A percentile compares a stretch with the other conserved stretches of the same genome.
Evolutionary conservation across 2,329 filamentous ascomycete species (phyloP).

Genomic region (Cytospora piceicola): DNA sequence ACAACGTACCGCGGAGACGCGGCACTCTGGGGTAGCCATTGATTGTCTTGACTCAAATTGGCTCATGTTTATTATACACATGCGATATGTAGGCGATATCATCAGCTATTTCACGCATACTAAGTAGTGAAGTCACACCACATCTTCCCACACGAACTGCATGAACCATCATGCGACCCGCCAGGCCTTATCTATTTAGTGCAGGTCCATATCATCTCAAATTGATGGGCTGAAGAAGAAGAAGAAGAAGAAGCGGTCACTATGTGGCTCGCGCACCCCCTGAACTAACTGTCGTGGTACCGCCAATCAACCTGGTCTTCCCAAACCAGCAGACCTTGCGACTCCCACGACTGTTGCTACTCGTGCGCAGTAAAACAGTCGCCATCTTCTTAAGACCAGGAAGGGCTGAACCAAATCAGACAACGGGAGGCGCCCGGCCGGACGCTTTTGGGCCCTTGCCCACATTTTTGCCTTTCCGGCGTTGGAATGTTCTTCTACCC

Average conservation of each 20-base stretch:
- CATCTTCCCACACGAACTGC: constrained; percentile 3
- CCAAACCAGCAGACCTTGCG: neutral
- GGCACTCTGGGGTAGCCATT: neutral
- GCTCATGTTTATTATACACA: neutral
- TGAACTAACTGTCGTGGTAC: too few species aligned
- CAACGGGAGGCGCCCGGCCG: neutral
- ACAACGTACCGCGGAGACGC: neutral
- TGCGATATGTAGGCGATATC: neutral
- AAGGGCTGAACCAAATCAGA: neutral
- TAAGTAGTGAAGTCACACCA: neutral
- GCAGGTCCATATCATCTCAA: neutral
- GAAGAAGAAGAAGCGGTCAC: constrained; percentile 4
- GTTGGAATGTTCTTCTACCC: neutral
- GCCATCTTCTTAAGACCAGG: neutral
- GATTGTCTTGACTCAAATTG: neutral
- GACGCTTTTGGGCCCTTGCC: neutral
- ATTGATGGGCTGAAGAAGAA: neutral
- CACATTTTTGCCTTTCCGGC: neutral
- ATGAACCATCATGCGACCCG: neutral
- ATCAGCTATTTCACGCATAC: neutral
- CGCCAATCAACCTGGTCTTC: neutral
- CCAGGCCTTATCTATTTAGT: neutral
- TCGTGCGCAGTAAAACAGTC: neutral
- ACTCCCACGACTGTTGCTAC: neutral
- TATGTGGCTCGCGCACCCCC: neutral